phyloP scores from a whole-genome alignment of 176 grass and related monocot species.

The Paspalum notatum region DNA sequence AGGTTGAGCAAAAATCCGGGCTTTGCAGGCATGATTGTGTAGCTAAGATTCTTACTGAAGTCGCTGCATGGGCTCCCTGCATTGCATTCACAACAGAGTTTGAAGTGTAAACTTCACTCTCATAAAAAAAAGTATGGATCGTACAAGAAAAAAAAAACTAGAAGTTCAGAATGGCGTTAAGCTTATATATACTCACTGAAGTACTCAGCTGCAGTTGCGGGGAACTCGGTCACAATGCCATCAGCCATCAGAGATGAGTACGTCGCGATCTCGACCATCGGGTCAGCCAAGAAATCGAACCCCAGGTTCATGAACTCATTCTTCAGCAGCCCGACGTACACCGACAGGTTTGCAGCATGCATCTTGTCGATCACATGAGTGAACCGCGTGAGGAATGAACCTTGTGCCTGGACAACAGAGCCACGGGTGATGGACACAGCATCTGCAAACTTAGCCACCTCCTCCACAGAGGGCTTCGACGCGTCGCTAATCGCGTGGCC shows the following conservation, averaged over 20 bases:
- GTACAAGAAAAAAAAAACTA: background rate
- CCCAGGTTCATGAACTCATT: conserved; percentile 82
- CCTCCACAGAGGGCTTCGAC: conserved; percentile 52
- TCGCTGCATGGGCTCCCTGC: conserved; percentile 86
- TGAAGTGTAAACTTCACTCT: background rate
- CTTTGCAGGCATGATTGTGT: conserved; percentile 60
- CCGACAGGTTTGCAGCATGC: conserved; percentile 60
- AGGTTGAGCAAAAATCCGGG: conserved; percentile 60
- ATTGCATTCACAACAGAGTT: background rate
- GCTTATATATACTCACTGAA: conserved; percentile 63
- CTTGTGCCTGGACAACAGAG: conserved; percentile 46
- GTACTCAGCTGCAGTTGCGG: conserved; percentile 71
- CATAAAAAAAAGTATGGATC: background rate
- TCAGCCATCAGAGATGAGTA: conserved; percentile 54
- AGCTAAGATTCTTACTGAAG: conserved; percentile 56
- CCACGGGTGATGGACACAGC: conserved; percentile 52
- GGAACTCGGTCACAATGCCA: conserved; percentile 78
- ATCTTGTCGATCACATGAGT: conserved; percentile 53
- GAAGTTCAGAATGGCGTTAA: background rate
- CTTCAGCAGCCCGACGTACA: conserved; percentile 63
- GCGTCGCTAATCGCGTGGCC: conserved; percentile 55
- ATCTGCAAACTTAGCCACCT: conserved; percentile 60
- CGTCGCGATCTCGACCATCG: conserved; percentile 66
- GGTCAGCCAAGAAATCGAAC: conserved; percentile 86
- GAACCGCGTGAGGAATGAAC: conserved; percentile 68